Evolutionary conservation across 345 rosid genomes (phyloP).

Genomic region (Melaleuca alternifolia): DNA sequence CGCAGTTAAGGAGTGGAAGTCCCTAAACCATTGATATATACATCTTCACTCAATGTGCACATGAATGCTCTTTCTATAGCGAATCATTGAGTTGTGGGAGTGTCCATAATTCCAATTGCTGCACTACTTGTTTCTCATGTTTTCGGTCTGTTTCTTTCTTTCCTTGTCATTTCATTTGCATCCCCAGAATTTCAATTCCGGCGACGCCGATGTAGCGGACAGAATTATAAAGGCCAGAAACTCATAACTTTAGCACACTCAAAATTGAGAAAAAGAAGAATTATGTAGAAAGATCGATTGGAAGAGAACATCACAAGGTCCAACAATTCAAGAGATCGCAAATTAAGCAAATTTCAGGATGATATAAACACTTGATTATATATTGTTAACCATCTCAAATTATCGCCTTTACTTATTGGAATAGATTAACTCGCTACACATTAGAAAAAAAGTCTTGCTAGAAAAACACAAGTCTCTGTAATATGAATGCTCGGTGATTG

Average conservation of each 20-base stretch:
- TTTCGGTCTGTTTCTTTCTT: not conserved
- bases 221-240: not conserved
- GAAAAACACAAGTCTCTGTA: not conserved
- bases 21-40: not conserved
- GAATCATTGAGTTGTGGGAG: not conserved
- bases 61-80: not conserved
- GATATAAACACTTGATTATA: not conserved
- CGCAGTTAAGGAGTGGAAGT: constrained; percentile 66
- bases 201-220: not conserved
- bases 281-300: not conserved
- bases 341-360: not conserved
- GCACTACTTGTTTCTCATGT: not conserved
- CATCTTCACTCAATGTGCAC: not conserved
- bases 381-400: not conserved
- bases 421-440: not conserved
- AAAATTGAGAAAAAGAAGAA: not conserved
- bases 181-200: not conserved
- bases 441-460: not conserved
- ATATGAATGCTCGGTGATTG: not conserved
- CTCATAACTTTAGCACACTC: not conserved
- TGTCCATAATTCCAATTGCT: not conserved
- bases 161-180: not conserved
- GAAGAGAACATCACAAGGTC: not conserved
- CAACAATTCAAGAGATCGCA: not conserved
- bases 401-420: not conserved